Conservation (phyloP, 192 early-diverging fungal species). For the Entomortierella lignicola region DNA sequence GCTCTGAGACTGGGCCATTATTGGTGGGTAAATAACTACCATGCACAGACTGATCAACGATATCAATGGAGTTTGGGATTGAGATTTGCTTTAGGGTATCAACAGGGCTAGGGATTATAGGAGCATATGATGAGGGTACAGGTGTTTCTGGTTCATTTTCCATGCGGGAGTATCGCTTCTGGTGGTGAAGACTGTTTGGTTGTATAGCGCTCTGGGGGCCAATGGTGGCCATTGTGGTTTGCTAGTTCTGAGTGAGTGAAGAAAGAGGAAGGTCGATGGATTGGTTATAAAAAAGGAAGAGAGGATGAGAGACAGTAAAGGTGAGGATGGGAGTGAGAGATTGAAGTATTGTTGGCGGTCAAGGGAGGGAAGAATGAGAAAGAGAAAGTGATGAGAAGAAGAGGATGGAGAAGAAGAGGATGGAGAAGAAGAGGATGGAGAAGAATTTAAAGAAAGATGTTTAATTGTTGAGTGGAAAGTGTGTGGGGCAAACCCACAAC, state of each 20-base stretch:
- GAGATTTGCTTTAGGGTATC: not conserved
- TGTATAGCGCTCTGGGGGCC: not conserved
- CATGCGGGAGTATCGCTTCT: slow-evolving; percentile 12
- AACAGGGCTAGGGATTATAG: not conserved
- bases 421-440: not conserved
- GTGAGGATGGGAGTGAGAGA: not conserved
- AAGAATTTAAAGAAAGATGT: not conserved
- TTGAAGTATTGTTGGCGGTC: not conserved
- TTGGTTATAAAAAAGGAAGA: not conserved
- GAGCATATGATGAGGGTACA: slow-evolving; percentile 13
- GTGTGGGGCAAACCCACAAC: too few species aligned
- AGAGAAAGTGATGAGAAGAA: slow-evolving; percentile 4
- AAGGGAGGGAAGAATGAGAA: not conserved
- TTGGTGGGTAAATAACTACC: not conserved
- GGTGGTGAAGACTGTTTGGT: not conserved
- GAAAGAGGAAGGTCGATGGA: not conserved
- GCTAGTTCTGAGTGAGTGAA: not conserved
- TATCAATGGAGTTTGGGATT: not conserved
- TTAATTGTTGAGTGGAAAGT: too few species aligned
- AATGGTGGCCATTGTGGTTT: slow-evolving; percentile 2
- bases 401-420: slow-evolving; percentile 5
- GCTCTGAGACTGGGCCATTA: slow-evolving; percentile 5
- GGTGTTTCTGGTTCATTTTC: slow-evolving; percentile 2
- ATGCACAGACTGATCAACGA: not conserved
- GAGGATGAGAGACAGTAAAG: slow-evolving; percentile 1